Percentiles rank a stretch among this genome's conserved stretches.
These are phyloP conservation scores for Xylaria cubensis DNA, from an alignment of 495 filamentous ascomycete genomes.

Conservation along the genomic window DNA sequence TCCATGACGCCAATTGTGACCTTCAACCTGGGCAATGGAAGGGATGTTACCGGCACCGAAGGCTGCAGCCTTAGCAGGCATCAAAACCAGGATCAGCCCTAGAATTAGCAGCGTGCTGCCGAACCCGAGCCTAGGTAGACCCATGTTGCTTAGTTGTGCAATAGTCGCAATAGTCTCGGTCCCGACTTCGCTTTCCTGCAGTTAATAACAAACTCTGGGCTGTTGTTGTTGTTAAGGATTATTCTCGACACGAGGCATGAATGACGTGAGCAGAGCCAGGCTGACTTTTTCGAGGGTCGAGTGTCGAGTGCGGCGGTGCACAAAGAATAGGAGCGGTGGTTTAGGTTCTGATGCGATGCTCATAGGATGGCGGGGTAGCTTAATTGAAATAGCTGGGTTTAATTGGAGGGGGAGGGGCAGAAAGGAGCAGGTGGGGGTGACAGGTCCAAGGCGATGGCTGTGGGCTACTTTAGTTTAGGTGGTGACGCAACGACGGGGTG, in stretches of 20 bases:
- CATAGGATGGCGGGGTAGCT: constrained; percentile 22
- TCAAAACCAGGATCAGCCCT: constrained; percentile 62
- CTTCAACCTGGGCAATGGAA: constrained; percentile 90
- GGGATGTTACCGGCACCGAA: constrained; percentile 98
- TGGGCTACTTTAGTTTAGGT: neutral
- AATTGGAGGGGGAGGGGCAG: constrained; percentile 14
- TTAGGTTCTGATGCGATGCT: constrained; percentile 9
- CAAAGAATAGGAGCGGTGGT: neutral
- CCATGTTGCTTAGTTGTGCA: constrained; percentile 40
- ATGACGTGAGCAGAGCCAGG: constrained; percentile 20
- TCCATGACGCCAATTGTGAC: constrained; percentile 95
- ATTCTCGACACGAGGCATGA: neutral
- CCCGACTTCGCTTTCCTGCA: neutral
- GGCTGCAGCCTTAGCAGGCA: constrained; percentile 69
- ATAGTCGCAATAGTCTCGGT: neutral
- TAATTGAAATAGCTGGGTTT: neutral
- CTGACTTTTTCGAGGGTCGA: neutral
- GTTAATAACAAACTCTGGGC: neutral
- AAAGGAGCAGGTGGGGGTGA: constrained; percentile 12
- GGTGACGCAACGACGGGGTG: neutral
- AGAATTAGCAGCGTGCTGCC: constrained; percentile 55
- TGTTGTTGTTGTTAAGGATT: neutral
- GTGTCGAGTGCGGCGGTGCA: neutral
- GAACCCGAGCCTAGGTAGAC: constrained; percentile 46
- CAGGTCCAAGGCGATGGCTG: constrained; percentile 5